Conservation (phyloP, 1,139 yeast genomes). For the Taiozyma onychis region DNA sequence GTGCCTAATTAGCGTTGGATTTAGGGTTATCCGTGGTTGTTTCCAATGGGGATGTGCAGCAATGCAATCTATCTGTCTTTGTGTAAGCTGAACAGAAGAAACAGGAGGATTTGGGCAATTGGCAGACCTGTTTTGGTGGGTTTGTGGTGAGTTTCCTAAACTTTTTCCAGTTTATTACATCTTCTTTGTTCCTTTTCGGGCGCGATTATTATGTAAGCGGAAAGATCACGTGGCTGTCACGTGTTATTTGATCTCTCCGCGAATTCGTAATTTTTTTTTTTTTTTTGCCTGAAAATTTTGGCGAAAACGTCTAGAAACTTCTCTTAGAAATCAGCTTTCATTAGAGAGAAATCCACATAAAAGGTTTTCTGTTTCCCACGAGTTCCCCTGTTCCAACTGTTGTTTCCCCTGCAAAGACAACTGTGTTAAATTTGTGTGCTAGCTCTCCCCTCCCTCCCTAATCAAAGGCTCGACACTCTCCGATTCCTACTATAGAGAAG, state of each 20-base stretch:
- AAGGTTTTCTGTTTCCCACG: not conserved
- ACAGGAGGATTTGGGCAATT: not conserved
- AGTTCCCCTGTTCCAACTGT: not conserved
- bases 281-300: not conserved
- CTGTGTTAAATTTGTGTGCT: not conserved
- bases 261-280: not conserved
- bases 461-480: not conserved
- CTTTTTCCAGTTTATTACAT: not conserved
- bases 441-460: not conserved
- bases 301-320: not conserved
- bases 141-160: not conserved
- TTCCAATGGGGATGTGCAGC: not conserved
- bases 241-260: not conserved
- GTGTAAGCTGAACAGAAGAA: not conserved
- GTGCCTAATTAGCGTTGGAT: not conserved
- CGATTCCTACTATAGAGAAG: not conserved
- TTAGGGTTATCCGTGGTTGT: not conserved
- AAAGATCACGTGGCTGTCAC: not conserved
- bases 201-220: not conserved
- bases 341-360: not conserved
- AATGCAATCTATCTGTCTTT: not conserved
- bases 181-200: not conserved
- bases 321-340: not conserved
- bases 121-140: not conserved
- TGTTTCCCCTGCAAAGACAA: not conserved